phyloP scores from a whole-genome alignment of 192 early-diverging fungal genomes.

The Pecoramyces ruminantium region DNA sequence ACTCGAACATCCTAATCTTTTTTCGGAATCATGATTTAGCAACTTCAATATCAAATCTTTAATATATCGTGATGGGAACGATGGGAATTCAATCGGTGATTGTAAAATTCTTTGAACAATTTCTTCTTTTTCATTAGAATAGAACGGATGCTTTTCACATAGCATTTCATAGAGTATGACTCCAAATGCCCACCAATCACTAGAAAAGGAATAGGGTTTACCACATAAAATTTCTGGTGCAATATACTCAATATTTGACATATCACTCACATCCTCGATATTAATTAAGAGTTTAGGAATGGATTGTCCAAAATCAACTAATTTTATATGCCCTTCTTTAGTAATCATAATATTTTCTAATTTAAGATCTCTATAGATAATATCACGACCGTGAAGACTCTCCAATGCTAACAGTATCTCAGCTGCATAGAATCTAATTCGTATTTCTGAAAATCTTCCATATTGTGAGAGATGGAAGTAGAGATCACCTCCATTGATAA shows the following conservation, averaged over 20 bases:
- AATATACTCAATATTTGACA: not conserved
- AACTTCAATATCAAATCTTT: constrained; percentile 12
- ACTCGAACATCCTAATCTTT: constrained; percentile 10
- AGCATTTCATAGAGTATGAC: constrained; percentile 33
- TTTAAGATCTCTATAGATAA: constrained; percentile 37
- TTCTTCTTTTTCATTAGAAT: constrained; percentile 16
- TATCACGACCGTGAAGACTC: constrained; percentile 25
- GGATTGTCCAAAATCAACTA: constrained; percentile 30
- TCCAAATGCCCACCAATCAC: constrained; percentile 39
- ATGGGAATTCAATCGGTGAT: constrained; percentile 16
- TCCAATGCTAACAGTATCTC: constrained; percentile 21
- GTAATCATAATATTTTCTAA: constrained; percentile 35
- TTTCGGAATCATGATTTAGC: constrained; percentile 10
- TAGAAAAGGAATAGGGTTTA: constrained; percentile 15
- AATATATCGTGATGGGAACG: constrained; percentile 8
- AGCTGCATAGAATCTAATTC: constrained; percentile 25
- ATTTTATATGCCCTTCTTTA: constrained; percentile 26
- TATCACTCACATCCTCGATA: not conserved
- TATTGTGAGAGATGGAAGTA: constrained; percentile 7
- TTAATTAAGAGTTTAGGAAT: not conserved
- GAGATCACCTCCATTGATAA: not conserved
- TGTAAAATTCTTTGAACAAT: constrained; percentile 21
- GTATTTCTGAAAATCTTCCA: constrained; percentile 25
- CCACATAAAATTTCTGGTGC: constrained; percentile 33
- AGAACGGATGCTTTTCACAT: constrained; percentile 33